Evolutionary conservation across 495 filamentous ascomycete species (phyloP).

Genomic region (Aspergillus mulundensis): DNA sequence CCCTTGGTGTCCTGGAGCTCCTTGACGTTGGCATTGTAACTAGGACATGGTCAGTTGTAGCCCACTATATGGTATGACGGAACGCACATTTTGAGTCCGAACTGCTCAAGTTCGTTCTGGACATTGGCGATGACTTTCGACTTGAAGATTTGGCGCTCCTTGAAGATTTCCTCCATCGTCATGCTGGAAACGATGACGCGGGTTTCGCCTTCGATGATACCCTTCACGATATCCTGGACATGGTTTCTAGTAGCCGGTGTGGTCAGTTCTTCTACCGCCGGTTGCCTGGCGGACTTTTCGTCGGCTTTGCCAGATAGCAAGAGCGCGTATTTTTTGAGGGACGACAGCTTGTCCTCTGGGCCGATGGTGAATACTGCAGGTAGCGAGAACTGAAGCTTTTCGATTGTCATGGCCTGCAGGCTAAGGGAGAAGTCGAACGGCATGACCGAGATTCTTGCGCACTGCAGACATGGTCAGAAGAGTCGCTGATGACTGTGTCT

Average conservation of each 20-base stretch:
- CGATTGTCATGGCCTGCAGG: constrained; percentile 78
- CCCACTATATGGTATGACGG: neutral
- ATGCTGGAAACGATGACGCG: constrained; percentile 71
- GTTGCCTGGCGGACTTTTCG: constrained; percentile 19
- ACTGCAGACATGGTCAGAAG: constrained; percentile 17
- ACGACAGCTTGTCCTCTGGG: constrained; percentile 60
- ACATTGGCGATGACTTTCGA: constrained; percentile 72
- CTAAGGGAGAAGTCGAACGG: constrained; percentile 74
- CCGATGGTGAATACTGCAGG: constrained; percentile 85
- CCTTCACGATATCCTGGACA: constrained; percentile 80
- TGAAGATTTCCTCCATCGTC: constrained; percentile 87
- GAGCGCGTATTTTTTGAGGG: constrained; percentile 73
- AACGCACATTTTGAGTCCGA: constrained; percentile 59
- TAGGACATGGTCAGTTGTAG: constrained; percentile 22
- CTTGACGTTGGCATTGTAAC: constrained; percentile 78
- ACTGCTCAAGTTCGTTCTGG: constrained; percentile 68
- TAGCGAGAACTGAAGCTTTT: constrained; percentile 73
- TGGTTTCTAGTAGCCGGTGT: constrained; percentile 49
- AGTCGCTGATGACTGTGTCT: neutral
- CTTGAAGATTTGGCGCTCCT: constrained; percentile 76
- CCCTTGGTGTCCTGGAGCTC: constrained; percentile 75
- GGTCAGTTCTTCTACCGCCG: constrained; percentile 15
- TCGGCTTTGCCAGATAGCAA: constrained; percentile 54
- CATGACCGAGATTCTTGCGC: constrained; percentile 54
- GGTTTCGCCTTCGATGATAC: constrained; percentile 84